Conservation (phyloP, 768 basidiomycete species). For the Phlegmacium glaucopus region DNA sequence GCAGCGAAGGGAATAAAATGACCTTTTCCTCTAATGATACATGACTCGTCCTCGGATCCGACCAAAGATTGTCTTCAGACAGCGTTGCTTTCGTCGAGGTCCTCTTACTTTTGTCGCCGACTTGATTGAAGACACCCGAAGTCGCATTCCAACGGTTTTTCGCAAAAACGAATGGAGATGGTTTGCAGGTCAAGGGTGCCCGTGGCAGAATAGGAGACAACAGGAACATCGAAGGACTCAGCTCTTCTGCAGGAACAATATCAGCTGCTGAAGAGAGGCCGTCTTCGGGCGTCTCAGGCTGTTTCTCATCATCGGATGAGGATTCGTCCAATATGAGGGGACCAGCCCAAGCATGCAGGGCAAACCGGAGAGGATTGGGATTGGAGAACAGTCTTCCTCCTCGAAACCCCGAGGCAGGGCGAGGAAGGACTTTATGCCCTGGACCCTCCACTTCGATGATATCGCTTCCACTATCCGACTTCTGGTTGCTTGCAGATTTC, state of each 20-base stretch:
- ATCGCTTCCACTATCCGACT: not conserved
- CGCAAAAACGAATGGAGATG: slow-evolving; percentile 62
- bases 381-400: slow-evolving; percentile 50
- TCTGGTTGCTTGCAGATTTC: slow-evolving; percentile 14
- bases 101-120: no score
- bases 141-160: slow-evolving; percentile 50
- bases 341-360: slow-evolving; percentile 54
- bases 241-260: slow-evolving; percentile 19
- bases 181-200: slow-evolving; percentile 51
- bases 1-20: not conserved
- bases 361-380: slow-evolving; percentile 61
- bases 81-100: no score
- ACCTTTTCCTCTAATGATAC: slow-evolving; percentile 23
- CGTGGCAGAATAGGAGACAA: slow-evolving; percentile 25
- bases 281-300: slow-evolving; percentile 60
- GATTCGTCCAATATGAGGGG: slow-evolving; percentile 40
- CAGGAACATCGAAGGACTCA: slow-evolving; percentile 9
- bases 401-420: slow-evolving; percentile 36
- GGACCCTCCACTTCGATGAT: not conserved
- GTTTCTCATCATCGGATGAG: slow-evolving; percentile 47
- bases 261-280: slow-evolving; percentile 39
- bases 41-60: not conserved
- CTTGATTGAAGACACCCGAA: slow-evolving; percentile 23
- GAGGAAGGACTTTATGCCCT: slow-evolving; percentile 37
- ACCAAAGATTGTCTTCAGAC: no score